Evolutionary conservation across 345 rosid species (phyloP), one percentile per base, ranked within the genome.

Genomic region (Salix brachista): DNA sequence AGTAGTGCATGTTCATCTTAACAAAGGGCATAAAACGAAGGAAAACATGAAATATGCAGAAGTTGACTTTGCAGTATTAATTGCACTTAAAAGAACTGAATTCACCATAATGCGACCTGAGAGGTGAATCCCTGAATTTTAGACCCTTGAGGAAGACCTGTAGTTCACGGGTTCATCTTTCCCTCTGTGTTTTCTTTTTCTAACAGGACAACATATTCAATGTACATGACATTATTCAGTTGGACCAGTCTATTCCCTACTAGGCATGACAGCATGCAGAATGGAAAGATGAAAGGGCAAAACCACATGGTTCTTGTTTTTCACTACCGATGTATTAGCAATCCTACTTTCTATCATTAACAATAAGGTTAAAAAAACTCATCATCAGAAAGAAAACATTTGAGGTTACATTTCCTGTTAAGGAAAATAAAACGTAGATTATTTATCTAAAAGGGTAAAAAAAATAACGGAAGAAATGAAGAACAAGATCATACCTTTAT

Each of bases 401-500:
- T 17, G 3, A 42, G 32, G 56, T 36, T 54, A 69, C 70, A 12
- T 76, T 25, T 73, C 2, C 58, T 48, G 69, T 61, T 30, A 62
- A 28, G 30, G 54, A 48, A 69, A 17, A n/a, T 41, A 18, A 56
- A 50, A 42, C 74, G 19, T 34, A 7, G 17, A 25, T 0, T 46
- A 64, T 28, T 10, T 41, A 41, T 10, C 44, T 41, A 2, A 10
- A 41, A 41, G 14, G 44, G 56, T 54, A 61, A 39, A 69, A 37
- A 2, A 39, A 12, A 69, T 37, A 41, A 36, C 6, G 30, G 42
- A 48, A 74, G 71, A 54, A 73, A 4, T 17, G 61, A 73, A 39
- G 50, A 71, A 36, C 65, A 80, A 48, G 67, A 74, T 76, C 71
- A 26, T 83, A 96, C 97, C 84, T 92, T 94, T 61, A 96, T 96